Base-by-base conservation (phyloP, 1,284 basidiomycete genomes). In the Leucoagaricus sp. region DNA sequence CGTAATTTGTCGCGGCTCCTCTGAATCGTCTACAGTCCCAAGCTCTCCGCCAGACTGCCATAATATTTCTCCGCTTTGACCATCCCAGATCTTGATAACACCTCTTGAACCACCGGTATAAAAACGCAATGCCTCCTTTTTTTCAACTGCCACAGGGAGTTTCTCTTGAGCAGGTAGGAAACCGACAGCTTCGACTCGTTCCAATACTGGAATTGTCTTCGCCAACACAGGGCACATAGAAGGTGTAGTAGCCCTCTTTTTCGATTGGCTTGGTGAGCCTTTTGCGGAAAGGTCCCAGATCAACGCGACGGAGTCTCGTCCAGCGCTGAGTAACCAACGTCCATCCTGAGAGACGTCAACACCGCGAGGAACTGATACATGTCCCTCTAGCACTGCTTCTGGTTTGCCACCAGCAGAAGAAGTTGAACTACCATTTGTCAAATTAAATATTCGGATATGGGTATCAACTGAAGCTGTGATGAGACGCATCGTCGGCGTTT, bases 101-200 rank as follows among this genome's bases (percentile, higher is more conserved):
- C 95, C 96, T 66, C 89, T 93, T 67, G 96, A 91, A 6, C 96
- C 95, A 13, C 88, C 96, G 23, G 94, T 96, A 68, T 85, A 97
- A 65, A 96, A 87, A 21, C 80, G 76, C 47, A 93, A 66, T 34
- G 68, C 64, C 63, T 69, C 69, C 58, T 73, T 60, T 34, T 71
- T 70, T 56, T 77, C 72, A 54, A 77, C 68, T 2, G 76, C 65
- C 26, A 79, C 74, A 60, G 75, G 67, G 9, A 83, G 68, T 36
- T 77, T 75, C 49, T 81, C 77, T 41, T 81, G 80, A n/a, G 74
- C 70, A 25, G 71, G 75, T 34, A 94, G 69, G 13, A 94, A 70
- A 1, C 94, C 94, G 10, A 94, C 81, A 0, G 92, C 84, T 72
- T 98, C 95, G 23, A 97, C 83, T 50, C 94, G 85, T 72, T 97